phyloP scores from a whole-genome alignment of 176 grass and related monocot genomes.

The Avena insularis region DNA sequence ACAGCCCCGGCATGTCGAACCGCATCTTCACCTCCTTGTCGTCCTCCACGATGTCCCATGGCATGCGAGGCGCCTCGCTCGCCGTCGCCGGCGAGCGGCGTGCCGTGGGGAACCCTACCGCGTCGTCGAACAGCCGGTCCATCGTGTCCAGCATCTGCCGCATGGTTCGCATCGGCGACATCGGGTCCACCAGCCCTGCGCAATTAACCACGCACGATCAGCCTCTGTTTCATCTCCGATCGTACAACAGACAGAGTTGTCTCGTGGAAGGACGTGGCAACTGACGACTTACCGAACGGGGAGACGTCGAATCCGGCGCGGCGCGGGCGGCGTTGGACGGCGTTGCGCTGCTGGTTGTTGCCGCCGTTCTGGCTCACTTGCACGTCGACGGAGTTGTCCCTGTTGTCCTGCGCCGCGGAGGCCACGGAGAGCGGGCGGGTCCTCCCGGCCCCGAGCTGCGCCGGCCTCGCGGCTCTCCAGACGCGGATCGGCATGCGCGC shows the following conservation, averaged over 20 bases:
- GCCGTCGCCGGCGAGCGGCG: slow-evolving; percentile 24
- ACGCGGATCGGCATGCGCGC: slow-evolving; percentile 48
- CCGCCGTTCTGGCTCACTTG: slow-evolving; percentile 46
- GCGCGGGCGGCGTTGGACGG: slow-evolving; percentile 55
- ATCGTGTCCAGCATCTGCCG: slow-evolving; percentile 86
- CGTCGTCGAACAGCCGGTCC: slow-evolving; percentile 85
- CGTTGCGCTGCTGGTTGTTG: slow-evolving; percentile 39
- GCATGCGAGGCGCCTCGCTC: slow-evolving; percentile 51
- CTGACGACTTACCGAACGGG: slow-evolving; percentile 59
- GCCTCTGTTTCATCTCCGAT: neutral
- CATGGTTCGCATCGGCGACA: slow-evolving; percentile 88
- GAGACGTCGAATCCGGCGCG: slow-evolving; percentile 50
- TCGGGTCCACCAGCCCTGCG: slow-evolving; percentile 65
- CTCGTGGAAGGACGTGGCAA: neutral
- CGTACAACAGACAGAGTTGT: no score
- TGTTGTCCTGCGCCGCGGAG: slow-evolving; percentile 58
- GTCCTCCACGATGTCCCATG: slow-evolving; percentile 76
- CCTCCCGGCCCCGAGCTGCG: slow-evolving; percentile 22
- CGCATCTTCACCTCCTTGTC: slow-evolving; percentile 80
- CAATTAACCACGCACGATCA: neutral
- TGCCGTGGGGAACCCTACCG: slow-evolving; percentile 44
- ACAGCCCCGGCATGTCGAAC: slow-evolving; percentile 80
- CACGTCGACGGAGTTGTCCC: slow-evolving; percentile 65
- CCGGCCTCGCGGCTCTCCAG: slow-evolving; percentile 28
- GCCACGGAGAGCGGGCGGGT: slow-evolving; percentile 45